phyloP scores from a whole-genome alignment of 2,329 filamentous ascomycete genomes.

The Ramularia endophylla region DNA sequence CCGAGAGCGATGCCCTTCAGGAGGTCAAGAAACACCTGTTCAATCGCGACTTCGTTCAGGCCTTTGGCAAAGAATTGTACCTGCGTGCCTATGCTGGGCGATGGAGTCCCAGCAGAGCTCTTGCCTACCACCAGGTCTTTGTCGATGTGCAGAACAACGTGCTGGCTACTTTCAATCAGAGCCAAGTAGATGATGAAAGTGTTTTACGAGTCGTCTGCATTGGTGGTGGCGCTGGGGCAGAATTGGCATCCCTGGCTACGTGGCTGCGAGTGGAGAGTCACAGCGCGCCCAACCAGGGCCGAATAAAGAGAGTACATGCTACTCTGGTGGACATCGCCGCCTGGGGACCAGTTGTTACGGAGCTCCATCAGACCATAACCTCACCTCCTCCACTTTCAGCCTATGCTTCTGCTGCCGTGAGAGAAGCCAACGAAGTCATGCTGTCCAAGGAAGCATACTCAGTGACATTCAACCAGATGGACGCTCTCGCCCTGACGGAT shows the following conservation, averaged over 20 bases:
- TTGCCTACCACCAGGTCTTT: conserved; percentile 70
- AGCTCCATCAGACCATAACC: conserved; percentile 53
- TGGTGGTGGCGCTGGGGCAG: conserved; percentile 60
- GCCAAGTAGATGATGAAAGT: background rate
- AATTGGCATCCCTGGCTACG: conserved; percentile 59
- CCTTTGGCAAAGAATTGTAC: conserved; percentile 66
- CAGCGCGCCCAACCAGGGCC: background rate
- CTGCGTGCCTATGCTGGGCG: conserved; percentile 79
- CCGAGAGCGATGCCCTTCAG: conserved; percentile 54
- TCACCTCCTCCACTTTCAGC: conserved; percentile 42
- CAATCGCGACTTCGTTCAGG: conserved; percentile 72
- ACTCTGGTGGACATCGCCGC: conserved; percentile 75
- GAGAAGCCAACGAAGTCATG: conserved; percentile 37
- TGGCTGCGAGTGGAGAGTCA: conserved; percentile 31
- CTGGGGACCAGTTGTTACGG: conserved; percentile 60
- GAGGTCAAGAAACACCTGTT: conserved; percentile 81
- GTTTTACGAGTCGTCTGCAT: conserved; percentile 48
- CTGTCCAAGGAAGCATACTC: conserved; percentile 26
- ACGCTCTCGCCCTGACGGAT: conserved; percentile 43
- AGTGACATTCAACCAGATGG: conserved; percentile 44
- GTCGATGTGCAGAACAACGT: conserved; percentile 28
- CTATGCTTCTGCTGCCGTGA: conserved; percentile 43
- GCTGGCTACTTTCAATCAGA: background rate
- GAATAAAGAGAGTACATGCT: conserved; percentile 37
- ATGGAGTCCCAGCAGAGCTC: conserved; percentile 81